A percentile compares a stretch with the other conserved stretches of the same genome.
Conservation (phyloP, 208 protist genomes). For the Wallacemonas rigidus region DNA sequence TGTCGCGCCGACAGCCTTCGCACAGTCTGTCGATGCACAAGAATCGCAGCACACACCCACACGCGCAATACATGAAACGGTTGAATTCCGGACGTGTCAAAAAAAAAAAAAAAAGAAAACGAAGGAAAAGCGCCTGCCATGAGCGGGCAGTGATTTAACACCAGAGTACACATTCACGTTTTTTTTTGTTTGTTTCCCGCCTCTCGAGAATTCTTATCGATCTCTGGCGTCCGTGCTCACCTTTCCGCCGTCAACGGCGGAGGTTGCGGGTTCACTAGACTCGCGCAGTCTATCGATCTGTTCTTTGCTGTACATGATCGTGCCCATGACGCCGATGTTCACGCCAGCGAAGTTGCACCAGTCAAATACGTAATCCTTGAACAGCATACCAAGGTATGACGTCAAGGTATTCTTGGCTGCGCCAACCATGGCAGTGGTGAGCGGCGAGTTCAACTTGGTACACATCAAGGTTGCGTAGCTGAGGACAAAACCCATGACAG, state of each 20-base stretch:
- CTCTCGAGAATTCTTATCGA: too few relatives aligned
- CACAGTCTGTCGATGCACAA: too few relatives aligned
- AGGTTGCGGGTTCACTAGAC: background rate
- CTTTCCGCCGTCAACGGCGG: background rate
- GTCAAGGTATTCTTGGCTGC: constrained; percentile 60
- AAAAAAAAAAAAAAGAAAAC: constrained; percentile 17
- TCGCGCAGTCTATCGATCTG: constrained; percentile 26
- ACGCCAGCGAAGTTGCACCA: constrained; percentile 41
- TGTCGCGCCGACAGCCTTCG: too few relatives aligned
- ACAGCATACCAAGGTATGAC: constrained; percentile 55
- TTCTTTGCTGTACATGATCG: constrained; percentile 41
- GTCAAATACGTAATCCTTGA: constrained; percentile 50
- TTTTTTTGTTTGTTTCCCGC: background rate
- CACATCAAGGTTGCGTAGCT: constrained; percentile 79
- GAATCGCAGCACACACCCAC: background rate
- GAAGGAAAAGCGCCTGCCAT: background rate
- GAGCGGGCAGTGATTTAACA: background rate
- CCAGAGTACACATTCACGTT: background rate
- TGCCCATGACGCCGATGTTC: constrained; percentile 41
- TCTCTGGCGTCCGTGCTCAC: too few relatives aligned
- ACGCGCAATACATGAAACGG: background rate
- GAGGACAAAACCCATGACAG: constrained; percentile 58
- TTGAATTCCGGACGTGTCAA: background rate
- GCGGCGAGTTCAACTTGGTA: constrained; percentile 75
- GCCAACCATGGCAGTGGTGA: constrained; percentile 76